A percentile compares a stretch with the other conserved stretches of the same genome.
These are phyloP conservation scores for Massariosphaeria phaeospora DNA, from an alignment of 495 filamentous ascomycete species.

Conservation along the genomic window DNA sequence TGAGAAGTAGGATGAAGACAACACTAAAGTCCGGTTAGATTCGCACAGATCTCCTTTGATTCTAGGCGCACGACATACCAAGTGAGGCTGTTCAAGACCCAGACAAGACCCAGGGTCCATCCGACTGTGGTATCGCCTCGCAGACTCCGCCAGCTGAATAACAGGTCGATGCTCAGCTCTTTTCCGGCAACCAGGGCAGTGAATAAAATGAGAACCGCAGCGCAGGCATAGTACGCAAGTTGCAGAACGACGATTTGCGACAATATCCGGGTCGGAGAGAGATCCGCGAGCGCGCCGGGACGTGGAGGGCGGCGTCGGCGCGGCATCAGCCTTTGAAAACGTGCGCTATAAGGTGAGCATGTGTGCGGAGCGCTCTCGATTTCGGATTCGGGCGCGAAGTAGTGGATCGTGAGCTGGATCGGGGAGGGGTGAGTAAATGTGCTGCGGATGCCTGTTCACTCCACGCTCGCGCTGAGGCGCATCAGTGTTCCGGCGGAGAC, in stretches of 20 bases:
- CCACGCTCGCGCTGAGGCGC: too few relatives aligned
- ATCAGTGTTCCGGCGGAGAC: too few relatives aligned
- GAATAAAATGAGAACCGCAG: conserved; percentile 77
- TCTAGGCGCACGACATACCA: conserved; percentile 55
- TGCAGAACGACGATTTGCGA: conserved; percentile 87
- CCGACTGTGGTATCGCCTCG: conserved; percentile 86
- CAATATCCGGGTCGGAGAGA: conserved; percentile 78
- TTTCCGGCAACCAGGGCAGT: conserved; percentile 76
- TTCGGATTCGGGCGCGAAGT: too few relatives aligned
- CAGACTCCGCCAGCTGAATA: conserved; percentile 77
- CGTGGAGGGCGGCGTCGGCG: conserved; percentile 72
- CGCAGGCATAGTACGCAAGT: conserved; percentile 70
- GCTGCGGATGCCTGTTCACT: too few relatives aligned
- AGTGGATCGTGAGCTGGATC: too few relatives aligned
- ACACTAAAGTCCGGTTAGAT: conserved; percentile 48
- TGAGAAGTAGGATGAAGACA: conserved; percentile 70
- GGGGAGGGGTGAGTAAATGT: too few relatives aligned
- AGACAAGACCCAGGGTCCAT: conserved; percentile 85
- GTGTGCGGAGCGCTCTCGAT: not conserved
- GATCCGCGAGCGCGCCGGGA: conserved; percentile 72
- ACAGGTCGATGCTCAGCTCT: conserved; percentile 61
- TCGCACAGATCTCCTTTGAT: not conserved
- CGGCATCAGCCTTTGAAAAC: conserved; percentile 50
- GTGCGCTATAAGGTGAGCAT: conserved; percentile 5
- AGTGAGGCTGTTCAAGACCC: conserved; percentile 71